phyloP scores from a whole-genome alignment of 2,329 filamentous ascomycete species.

The Pestalotiopsis sp. region DNA sequence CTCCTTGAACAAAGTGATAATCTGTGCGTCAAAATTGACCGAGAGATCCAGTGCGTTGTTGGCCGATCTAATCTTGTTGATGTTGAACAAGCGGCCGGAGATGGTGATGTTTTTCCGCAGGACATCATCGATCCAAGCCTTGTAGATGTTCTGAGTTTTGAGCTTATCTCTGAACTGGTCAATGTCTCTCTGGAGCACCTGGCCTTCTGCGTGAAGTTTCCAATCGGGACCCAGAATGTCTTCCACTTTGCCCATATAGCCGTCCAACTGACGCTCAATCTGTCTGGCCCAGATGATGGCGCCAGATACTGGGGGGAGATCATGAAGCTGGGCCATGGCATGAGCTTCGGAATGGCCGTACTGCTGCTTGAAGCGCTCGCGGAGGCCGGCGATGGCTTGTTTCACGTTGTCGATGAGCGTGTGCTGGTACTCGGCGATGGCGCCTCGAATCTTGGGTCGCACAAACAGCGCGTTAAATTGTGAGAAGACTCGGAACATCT shows the following conservation, averaged over 20 bases:
- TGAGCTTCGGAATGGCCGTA: constrained; percentile 98
- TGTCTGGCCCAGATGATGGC: constrained; percentile 98
- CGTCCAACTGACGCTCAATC: constrained; percentile 93
- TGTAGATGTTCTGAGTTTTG: constrained; percentile 90
- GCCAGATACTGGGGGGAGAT: constrained; percentile 92
- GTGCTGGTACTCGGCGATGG: constrained; percentile 97
- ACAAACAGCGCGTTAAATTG: constrained; percentile 99
- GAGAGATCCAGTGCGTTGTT: constrained; percentile 85
- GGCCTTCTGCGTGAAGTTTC: constrained; percentile 91
- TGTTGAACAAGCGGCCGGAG: constrained; percentile 87
- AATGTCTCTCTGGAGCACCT: constrained; percentile 90
- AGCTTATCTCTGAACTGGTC: constrained; percentile 95
- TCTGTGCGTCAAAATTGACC: constrained; percentile 96
- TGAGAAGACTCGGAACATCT: constrained; percentile 99
- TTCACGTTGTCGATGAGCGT: constrained; percentile 98
- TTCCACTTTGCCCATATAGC: constrained; percentile 99
- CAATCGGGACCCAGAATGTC: constrained; percentile 94
- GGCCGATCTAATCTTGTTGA: constrained; percentile 84
- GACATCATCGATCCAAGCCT: constrained; percentile 93
- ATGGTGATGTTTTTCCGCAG: constrained; percentile 88
- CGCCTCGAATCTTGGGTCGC: constrained; percentile 96
- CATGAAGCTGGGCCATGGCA: constrained; percentile 95
- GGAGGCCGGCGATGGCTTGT: constrained; percentile 87
- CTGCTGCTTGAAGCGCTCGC: constrained; percentile 98
- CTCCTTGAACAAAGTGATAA: constrained; percentile 98